These are phyloP conservation scores for Aegilops longissima DNA, from an alignment of 176 grass and related monocot genomes.

Conservation along the genomic window DNA sequence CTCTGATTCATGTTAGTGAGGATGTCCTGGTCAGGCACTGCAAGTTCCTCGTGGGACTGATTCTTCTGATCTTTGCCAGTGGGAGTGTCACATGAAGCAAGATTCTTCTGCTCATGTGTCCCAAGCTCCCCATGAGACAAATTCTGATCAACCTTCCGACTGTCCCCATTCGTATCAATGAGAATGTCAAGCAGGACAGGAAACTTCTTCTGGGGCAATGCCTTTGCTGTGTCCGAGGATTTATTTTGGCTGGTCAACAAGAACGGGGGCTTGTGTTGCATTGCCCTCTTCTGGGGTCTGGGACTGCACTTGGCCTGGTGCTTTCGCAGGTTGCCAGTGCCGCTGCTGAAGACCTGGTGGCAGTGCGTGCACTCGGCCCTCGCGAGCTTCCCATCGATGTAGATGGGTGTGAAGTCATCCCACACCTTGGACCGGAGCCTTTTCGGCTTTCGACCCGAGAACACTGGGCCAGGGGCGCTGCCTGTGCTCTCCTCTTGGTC, in stretches of 20 bases:
- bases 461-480: background rate
- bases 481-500: slow-evolving; percentile 24
- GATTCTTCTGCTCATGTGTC: background rate
- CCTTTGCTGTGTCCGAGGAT: background rate
- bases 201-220: background rate
- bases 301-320: slow-evolving; percentile 22
- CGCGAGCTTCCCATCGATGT: background rate
- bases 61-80: background rate
- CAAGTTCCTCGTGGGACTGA: background rate
- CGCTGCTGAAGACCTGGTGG: slow-evolving; percentile 2
- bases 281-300: background rate
- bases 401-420: slow-evolving; percentile 39
- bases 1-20: background rate
- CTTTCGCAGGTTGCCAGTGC: slow-evolving; percentile 13
- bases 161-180: background rate
- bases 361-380: slow-evolving; percentile 35
- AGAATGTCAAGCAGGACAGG: background rate
- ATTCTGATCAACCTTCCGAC: slow-evolving; percentile 9
- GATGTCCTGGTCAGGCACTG: background rate
- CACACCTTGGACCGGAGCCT: slow-evolving; percentile 30
- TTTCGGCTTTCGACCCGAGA: background rate
- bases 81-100: background rate
- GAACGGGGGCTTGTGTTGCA: slow-evolving; percentile 27
- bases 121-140: background rate
- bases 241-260: slow-evolving; percentile 12